Conservation (phyloP, 148 eudicot genomes). For the Tetragonia tetragonoides region DNA sequence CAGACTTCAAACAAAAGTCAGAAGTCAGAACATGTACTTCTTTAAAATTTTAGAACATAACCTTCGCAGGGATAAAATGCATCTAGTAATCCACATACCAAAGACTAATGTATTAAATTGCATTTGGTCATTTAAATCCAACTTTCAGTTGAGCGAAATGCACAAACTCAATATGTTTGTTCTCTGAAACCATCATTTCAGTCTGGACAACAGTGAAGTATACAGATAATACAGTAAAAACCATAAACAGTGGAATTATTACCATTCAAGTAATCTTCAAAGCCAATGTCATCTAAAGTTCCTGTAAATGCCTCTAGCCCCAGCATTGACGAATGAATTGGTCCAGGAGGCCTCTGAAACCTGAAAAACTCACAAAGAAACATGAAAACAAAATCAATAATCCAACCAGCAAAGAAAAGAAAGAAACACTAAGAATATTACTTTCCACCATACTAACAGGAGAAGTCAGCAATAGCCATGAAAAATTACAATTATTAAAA, state of each 20-base stretch:
- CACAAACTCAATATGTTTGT: not conserved
- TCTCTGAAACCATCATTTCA: not conserved
- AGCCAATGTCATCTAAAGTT: constrained; percentile 64
- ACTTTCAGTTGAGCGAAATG: not conserved
- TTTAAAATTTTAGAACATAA: not conserved
- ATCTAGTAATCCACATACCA: not conserved
- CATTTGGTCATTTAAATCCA: not conserved
- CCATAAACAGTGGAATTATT: constrained; percentile 3
- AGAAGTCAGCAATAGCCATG: no score
- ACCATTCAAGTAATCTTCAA: constrained; percentile 89
- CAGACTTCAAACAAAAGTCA: no score
- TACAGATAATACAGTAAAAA: not conserved
- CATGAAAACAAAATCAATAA: not conserved
- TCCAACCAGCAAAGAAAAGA: not conserved
- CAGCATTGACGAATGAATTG: constrained; percentile 82
- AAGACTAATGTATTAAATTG: not conserved
- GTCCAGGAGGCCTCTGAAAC: constrained; percentile 90
- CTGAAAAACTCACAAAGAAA: constrained; percentile 28
- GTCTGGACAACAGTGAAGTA: not conserved
- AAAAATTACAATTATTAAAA: no score
- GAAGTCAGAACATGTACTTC: no score
- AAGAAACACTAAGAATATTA: not conserved
- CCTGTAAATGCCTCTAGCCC: constrained; percentile 79
- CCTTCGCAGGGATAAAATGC: not conserved
- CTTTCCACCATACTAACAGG: not conserved